Evolutionary conservation across 495 filamentous ascomycete genomes (phyloP), one percentile per base, ranked within the genome.

Genomic region (Penicillium psychrofluorescens): DNA sequence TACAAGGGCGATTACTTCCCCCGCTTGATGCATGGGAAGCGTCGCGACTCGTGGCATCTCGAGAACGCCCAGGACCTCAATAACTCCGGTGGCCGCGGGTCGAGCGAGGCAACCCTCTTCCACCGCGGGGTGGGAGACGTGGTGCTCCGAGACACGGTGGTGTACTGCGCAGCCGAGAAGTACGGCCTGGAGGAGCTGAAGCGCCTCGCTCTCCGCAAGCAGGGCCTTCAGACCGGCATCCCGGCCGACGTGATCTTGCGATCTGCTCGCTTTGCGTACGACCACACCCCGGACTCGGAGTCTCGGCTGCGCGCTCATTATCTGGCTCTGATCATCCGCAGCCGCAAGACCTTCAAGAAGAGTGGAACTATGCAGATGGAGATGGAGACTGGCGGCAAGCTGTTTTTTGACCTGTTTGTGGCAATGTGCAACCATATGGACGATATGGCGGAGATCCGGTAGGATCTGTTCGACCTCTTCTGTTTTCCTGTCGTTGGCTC

Each of bases 391-490:
- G 87, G 86, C 49, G 88, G 82, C 59, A 82, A 86, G 72, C 76
- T 95, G 62, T 96, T 95, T 77, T 95, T 96, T 70, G 90, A 95
- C 76, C 75, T 96, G 64, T 96, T 95, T 67, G 89, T 95, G 55
- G 88, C 90, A 49, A 86, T 96, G 86, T 92, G 88, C 77, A 95
- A 94, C 70, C 88, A 94, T 73, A 82, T 95, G 59, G 88, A 95
- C 74, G 88, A 95, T 66, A 76, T 95, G 66, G 79, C 80, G 67
- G 84, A 87, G 38, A 57, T 69, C 40, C 56, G 62, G 68, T 73
- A 59, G 36, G 58, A 51, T 50, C 14, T 28, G 35, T 43, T 30
- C 14, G 8, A 45, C 27, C 13, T 11, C 30, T 11, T 44, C 41
- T 38, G 49, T 43, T 11, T 44, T 37, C 15, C 22, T 22, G 22